Evolutionary conservation across 192 early-diverging fungal genomes (phyloP).

Genomic region (Mortierella claussenii): DNA sequence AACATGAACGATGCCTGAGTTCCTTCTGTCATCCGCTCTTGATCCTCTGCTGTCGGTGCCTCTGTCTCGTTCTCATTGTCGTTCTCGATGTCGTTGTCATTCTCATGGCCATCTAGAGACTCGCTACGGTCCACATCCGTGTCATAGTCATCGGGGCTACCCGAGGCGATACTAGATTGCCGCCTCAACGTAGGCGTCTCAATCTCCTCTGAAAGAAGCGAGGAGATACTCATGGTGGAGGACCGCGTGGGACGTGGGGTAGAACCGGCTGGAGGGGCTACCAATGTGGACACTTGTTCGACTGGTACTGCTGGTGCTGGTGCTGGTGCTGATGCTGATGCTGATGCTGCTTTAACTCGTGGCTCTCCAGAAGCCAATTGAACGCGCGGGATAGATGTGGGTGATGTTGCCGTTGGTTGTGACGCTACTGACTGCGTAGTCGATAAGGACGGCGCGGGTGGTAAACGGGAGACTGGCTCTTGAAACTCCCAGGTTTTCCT

Average conservation of each 20-base stretch:
- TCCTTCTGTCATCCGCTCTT: neutral
- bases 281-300: neutral
- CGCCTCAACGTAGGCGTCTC: neutral
- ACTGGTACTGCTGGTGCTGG: neutral
- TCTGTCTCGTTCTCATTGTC: no score
- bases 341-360: no score
- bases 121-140: neutral
- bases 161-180: neutral
- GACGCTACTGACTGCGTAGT: neutral
- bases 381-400: no score
- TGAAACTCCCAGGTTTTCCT: no score
- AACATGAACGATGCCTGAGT: neutral
- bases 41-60: neutral
- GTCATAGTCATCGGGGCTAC: neutral
- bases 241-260: neutral
- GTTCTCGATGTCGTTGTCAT: slow-evolving; percentile 3
- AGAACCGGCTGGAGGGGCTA: neutral
- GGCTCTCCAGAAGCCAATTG: no score
- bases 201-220: slow-evolving; percentile 2
- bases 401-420: neutral
- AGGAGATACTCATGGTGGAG: slow-evolving; percentile 6
- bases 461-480: no score
- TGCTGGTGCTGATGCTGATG: neutral
- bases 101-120: neutral
- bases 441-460: neutral